Conservation (phyloP, 2,329 filamentous ascomycete genomes). For the Trichoderma sp. region DNA sequence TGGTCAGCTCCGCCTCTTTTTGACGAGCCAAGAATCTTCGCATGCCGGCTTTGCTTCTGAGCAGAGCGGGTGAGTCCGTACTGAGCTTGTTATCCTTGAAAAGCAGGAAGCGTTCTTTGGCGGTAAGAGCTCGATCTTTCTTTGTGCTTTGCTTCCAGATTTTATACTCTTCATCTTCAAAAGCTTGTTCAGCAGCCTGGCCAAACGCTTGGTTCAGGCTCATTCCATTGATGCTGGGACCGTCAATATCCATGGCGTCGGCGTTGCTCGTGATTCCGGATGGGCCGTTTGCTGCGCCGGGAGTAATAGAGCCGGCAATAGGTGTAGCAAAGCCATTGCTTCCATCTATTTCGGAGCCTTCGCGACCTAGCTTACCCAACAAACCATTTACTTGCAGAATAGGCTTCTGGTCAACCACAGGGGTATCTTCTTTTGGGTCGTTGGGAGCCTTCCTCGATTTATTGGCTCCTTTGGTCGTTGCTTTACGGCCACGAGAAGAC, state of each 20-base stretch:
- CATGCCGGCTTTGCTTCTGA: constrained; percentile 87
- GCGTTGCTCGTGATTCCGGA: constrained; percentile 70
- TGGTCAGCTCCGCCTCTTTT: constrained; percentile 62
- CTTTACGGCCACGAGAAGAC: constrained; percentile 90
- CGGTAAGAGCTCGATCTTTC: constrained; percentile 83
- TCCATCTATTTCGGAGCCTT: constrained; percentile 81
- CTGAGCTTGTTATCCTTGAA: constrained; percentile 87
- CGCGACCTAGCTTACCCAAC: constrained; percentile 58
- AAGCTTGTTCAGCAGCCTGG: constrained; percentile 70
- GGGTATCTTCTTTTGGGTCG: constrained; percentile 77
- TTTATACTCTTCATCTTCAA: constrained; percentile 93
- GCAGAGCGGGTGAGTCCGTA: constrained; percentile 79
- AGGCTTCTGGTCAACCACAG: constrained; percentile 74
- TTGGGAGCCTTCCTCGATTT: constrained; percentile 73
- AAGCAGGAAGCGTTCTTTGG: constrained; percentile 81
- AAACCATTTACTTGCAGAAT: constrained; percentile 66
- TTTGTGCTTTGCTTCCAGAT: constrained; percentile 99
- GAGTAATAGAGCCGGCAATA: constrained; percentile 76
- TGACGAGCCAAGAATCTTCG: constrained; percentile 81
- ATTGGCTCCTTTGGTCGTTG: constrained; percentile 73
- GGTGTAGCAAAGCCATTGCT: constrained; percentile 88
- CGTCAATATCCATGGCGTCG: constrained; percentile 87
- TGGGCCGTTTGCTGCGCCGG: constrained; percentile 68
- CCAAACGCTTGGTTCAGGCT: constrained; percentile 64
- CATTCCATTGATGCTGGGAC: constrained; percentile 67